Conservation (phyloP, 2,329 filamentous ascomycete species). For the Colletotrichum tamarilloi region DNA sequence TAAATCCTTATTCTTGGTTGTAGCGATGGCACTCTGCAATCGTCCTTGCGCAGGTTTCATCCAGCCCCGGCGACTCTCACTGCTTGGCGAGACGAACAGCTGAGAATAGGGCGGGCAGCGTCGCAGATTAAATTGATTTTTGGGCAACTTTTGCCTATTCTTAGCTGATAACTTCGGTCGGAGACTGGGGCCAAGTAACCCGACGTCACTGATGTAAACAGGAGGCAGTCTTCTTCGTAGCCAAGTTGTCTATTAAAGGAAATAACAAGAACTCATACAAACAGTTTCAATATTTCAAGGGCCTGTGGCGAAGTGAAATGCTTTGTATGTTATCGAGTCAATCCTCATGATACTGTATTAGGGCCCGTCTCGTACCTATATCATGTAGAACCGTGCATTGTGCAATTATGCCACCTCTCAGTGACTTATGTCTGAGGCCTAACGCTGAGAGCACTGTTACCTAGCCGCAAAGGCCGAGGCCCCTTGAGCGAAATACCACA, state of each 20-base stretch:
- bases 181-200: not conserved
- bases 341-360: no score
- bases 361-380: no score
- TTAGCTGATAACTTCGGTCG: not conserved
- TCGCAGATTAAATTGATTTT: not conserved
- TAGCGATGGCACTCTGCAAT: constrained; percentile 13
- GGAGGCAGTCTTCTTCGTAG: no score
- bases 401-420: not conserved
- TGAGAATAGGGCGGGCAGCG: not conserved
- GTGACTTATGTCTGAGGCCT: no score
- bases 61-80: not conserved
- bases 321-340: no score
- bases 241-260: no score
- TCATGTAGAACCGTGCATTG: not conserved
- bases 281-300: not conserved
- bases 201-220: not conserved
- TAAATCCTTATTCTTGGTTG: not conserved
- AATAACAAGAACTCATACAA: not conserved
- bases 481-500: no score
- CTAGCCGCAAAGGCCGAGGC: no score
- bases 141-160: constrained; percentile 49
- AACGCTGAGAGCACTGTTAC: no score
- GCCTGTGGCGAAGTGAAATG: no score
- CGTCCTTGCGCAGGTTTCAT: constrained; percentile 14
- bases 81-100: constrained; percentile 18